phyloP scores from a whole-genome alignment of 768 basidiomycete genomes.

The Hortiboletus campestris region DNA sequence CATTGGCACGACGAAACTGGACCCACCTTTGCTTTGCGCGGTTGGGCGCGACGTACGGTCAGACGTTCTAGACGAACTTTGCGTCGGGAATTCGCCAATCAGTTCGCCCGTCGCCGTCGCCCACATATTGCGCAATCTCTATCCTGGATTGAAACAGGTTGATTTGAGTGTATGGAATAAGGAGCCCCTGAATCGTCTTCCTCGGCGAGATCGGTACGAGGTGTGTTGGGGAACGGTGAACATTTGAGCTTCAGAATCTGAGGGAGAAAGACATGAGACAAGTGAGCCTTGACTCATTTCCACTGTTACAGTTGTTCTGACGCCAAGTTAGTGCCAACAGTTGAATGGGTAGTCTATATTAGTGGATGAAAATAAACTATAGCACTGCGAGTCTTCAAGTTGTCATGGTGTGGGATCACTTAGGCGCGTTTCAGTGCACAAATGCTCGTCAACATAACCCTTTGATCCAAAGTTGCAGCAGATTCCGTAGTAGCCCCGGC shows the following conservation, averaged over 20 bases:
- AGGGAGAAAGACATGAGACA: background rate
- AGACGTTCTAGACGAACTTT: slow-evolving; percentile 6
- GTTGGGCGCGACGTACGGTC: background rate
- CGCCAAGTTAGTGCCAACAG: background rate
- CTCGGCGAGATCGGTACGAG: slow-evolving; percentile 11
- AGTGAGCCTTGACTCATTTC: background rate
- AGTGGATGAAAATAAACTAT: too few relatives aligned
- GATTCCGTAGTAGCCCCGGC: too few relatives aligned
- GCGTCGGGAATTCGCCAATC: slow-evolving; percentile 23
- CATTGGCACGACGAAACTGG: slow-evolving; percentile 16
- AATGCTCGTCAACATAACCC: too few relatives aligned
- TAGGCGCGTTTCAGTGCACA: too few relatives aligned
- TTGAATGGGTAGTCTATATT: background rate
- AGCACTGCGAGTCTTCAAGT: too few relatives aligned
- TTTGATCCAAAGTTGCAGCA: too few relatives aligned
- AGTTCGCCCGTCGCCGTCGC: slow-evolving; percentile 10
- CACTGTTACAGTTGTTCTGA: background rate
- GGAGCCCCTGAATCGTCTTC: slow-evolving; percentile 11
- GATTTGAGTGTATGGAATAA: slow-evolving; percentile 19
- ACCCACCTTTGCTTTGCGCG: background rate
- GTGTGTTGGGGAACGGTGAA: slow-evolving; percentile 20
- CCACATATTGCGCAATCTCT: slow-evolving; percentile 10
- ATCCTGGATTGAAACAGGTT: slow-evolving; percentile 19
- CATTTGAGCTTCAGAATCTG: slow-evolving; percentile 2
- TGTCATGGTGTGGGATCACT: too few relatives aligned